phyloP scores from a whole-genome alignment of 148 eudicot genomes.

The Camellia japonica region DNA sequence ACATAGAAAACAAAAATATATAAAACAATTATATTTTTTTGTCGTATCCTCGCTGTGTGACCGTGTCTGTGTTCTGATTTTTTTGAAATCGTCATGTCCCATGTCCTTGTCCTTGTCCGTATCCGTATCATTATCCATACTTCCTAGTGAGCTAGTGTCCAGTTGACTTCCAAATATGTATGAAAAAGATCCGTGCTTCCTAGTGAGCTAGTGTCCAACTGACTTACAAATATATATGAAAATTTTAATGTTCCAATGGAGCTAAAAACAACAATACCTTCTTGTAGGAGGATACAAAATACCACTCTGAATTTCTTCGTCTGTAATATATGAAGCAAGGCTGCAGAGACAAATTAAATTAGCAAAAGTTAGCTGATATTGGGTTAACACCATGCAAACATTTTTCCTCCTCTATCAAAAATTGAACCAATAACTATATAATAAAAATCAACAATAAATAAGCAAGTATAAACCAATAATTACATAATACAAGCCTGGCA shows the following conservation, averaged over 20 bases:
- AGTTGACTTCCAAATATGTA: no score
- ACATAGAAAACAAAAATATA: no score
- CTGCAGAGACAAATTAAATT: constrained; percentile 37
- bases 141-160: no score
- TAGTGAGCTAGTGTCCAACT: neutral
- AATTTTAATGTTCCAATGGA: neutral
- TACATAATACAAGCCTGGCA: neutral
- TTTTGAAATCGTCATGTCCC: no score
- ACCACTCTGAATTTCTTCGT: constrained; percentile 80
- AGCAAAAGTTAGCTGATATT: neutral
- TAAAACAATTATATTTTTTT: no score
- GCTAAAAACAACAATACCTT: constrained; percentile 40
- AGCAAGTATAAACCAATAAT: neutral
- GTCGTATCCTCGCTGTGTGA: no score
- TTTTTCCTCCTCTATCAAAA: neutral
- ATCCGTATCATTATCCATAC: no score
- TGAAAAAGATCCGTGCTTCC: no score
- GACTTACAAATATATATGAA: neutral
- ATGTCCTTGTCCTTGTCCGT: no score
- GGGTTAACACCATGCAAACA: neutral
- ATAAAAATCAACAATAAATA: neutral
- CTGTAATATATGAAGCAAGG: constrained; percentile 91
- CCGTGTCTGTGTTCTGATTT: no score
- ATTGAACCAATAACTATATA: neutral
- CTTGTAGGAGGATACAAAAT: constrained; percentile 73